These are phyloP conservation scores for Anisogramma anomala DNA, from an alignment of 2,329 filamentous ascomycete species.

Conservation along the genomic window DNA sequence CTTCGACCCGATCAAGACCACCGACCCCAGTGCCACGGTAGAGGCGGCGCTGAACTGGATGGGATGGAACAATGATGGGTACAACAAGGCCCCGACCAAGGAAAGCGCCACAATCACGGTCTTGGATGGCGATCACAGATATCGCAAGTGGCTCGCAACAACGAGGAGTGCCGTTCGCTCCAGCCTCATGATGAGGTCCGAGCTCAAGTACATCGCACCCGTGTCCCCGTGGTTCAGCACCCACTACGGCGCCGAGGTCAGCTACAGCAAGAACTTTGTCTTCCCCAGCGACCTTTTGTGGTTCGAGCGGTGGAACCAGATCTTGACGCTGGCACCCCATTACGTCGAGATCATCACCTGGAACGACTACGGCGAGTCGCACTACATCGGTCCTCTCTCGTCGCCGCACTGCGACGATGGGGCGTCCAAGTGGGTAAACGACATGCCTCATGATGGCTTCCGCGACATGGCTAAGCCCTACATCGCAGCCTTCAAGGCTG, in stretches of 20 bases:
- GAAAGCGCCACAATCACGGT: slow-evolving; percentile 28
- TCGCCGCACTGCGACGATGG: slow-evolving; percentile 13
- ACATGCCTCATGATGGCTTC: slow-evolving; percentile 38
- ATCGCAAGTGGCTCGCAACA: slow-evolving; percentile 25
- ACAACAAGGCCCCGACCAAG: slow-evolving; percentile 36
- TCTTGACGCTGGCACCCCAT: slow-evolving; percentile 5
- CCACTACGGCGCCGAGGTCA: slow-evolving; percentile 12
- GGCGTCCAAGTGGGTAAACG: slow-evolving; percentile 18
- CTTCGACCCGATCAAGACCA: slow-evolving; percentile 31
- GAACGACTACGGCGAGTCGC: slow-evolving; percentile 15
- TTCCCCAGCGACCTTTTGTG: slow-evolving; percentile 13
- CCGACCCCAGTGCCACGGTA: slow-evolving; percentile 24
- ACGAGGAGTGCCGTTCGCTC: slow-evolving; percentile 13
- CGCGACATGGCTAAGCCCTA: slow-evolving; percentile 43
- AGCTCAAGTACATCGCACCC: slow-evolving; percentile 14
- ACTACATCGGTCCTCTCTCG: slow-evolving; percentile 13
- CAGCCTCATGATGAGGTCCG: not conserved
- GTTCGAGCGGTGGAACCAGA: slow-evolving; percentile 13
- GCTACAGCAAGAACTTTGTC: slow-evolving; percentile 14
- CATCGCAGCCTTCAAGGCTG: slow-evolving; percentile 41
- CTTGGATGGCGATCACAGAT: slow-evolving; percentile 25
- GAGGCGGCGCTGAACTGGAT: slow-evolving; percentile 32
- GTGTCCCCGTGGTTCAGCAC: slow-evolving; percentile 16
- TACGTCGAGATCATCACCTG: slow-evolving; percentile 14
- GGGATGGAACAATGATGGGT: slow-evolving; percentile 32